These are phyloP conservation scores for Volvox africanus DNA, from an alignment of 139 green algal species.

Conservation along the genomic window DNA sequence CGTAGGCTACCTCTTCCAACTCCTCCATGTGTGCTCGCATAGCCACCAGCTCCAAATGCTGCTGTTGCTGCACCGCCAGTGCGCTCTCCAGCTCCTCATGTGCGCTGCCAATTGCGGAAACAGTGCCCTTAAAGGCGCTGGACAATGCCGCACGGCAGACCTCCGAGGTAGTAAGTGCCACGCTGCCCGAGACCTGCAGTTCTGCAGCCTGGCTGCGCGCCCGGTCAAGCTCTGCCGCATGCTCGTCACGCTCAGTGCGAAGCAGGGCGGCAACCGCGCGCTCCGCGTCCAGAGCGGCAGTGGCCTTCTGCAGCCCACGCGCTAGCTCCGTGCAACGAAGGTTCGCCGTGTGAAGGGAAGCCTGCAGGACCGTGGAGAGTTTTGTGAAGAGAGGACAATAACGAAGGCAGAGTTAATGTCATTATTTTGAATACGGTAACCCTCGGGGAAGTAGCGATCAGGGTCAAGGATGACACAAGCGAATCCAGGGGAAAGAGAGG, in stretches of 20 bases:
- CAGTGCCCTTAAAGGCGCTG: neutral
- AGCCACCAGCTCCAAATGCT: neutral
- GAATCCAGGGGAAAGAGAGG: too few species aligned
- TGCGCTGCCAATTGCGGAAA: neutral
- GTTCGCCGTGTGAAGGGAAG: neutral
- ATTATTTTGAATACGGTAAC: too few species aligned
- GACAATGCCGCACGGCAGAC: neutral
- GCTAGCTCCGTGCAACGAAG: neutral
- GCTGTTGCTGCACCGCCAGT: neutral
- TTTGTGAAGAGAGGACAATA: too few species aligned
- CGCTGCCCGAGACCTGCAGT: slow-evolving; percentile 18
- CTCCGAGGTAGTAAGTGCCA: slow-evolving; percentile 12
- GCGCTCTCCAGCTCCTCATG: neutral
- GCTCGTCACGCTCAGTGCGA: neutral
- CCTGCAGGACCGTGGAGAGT: neutral
- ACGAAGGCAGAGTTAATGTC: too few species aligned
- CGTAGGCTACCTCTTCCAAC: neutral
- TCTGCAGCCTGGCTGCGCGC: neutral
- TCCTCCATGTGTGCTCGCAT: neutral
- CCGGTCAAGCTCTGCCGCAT: neutral
- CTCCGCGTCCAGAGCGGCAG: neutral
- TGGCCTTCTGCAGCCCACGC: neutral
- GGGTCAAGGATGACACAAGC: too few species aligned
- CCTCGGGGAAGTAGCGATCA: too few species aligned
- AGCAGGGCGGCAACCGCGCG: neutral